These are phyloP conservation scores for Monilinia aucupariae DNA, from an alignment of 2,329 filamentous ascomycete genomes.

Conservation along the genomic window DNA sequence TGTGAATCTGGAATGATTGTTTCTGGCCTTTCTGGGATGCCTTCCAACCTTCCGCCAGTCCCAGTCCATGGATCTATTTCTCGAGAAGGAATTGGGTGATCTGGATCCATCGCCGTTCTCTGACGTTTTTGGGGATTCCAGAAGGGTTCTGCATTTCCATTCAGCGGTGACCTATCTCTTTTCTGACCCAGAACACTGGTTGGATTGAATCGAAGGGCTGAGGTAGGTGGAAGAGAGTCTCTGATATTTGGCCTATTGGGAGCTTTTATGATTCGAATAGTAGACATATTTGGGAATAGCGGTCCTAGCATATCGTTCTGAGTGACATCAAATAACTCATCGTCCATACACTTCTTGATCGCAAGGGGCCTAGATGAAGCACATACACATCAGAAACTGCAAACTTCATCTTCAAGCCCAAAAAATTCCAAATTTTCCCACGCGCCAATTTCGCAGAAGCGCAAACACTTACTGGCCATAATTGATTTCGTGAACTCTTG, in stretches of 20 bases:
- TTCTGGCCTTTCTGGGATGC: slow-evolving; percentile 11
- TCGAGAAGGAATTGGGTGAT: slow-evolving; percentile 32
- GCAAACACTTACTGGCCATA: slow-evolving; percentile 31
- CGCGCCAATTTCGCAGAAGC: not conserved
- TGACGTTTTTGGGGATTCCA: slow-evolving; percentile 31
- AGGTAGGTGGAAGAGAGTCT: slow-evolving; percentile 35
- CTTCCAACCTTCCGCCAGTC: not conserved
- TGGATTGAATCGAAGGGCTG: slow-evolving; percentile 32
- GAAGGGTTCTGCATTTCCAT: slow-evolving; percentile 18
- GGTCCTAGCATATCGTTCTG: slow-evolving; percentile 30
- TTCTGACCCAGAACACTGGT: slow-evolving; percentile 21
- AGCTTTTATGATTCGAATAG: slow-evolving; percentile 32
- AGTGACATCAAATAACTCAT: slow-evolving; percentile 33
- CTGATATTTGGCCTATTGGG: slow-evolving; percentile 24
- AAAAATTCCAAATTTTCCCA: not conserved
- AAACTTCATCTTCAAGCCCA: not conserved
- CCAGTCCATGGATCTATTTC: slow-evolving; percentile 24
- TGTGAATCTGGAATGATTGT: slow-evolving; percentile 31
- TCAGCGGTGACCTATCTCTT: slow-evolving; percentile 25
- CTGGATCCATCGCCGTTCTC: slow-evolving; percentile 28
- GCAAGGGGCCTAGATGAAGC: slow-evolving; percentile 26
- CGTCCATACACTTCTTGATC: slow-evolving; percentile 35
- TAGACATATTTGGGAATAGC: slow-evolving; percentile 28
- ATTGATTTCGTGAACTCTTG: slow-evolving; percentile 32
- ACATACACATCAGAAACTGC: not conserved